A percentile compares a stretch with the other conserved stretches of the same genome.
These are phyloP conservation scores for Pichia terricola DNA, from an alignment of 1,139 yeast genomes.

Conservation along the genomic window DNA sequence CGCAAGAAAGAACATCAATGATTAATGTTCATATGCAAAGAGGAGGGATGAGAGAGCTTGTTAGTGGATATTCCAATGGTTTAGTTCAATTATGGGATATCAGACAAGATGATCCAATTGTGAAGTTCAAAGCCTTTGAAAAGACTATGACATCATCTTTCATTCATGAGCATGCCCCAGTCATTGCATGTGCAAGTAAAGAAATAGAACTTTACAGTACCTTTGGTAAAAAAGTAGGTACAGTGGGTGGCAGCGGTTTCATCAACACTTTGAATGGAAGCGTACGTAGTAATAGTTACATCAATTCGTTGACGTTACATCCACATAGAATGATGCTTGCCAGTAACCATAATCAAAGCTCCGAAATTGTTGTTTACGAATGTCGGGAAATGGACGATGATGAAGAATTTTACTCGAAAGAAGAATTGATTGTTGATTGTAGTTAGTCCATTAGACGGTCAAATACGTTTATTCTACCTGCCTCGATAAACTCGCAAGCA, in stretches of 20 bases:
- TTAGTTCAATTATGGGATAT: constrained; percentile 86
- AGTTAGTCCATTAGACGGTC: not conserved
- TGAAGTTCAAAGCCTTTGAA: constrained; percentile 51
- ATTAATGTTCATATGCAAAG: constrained; percentile 89
- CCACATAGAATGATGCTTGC: constrained; percentile 96
- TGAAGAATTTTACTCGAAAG: constrained; percentile 10
- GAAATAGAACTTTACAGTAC: constrained; percentile 83
- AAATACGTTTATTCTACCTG: too few relatives aligned
- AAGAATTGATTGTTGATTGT: constrained; percentile 10
- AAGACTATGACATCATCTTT: constrained; percentile 65
- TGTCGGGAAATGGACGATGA: constrained; percentile 29
- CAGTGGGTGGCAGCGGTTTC: constrained; percentile 36
- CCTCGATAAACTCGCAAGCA: too few relatives aligned
- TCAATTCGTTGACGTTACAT: constrained; percentile 68
- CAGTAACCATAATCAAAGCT: constrained; percentile 72
- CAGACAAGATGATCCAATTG: constrained; percentile 61
- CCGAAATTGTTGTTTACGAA: constrained; percentile 58
- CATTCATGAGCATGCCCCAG: constrained; percentile 94
- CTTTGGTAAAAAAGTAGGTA: constrained; percentile 60
- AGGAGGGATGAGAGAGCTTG: constrained; percentile 88
- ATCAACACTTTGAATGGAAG: constrained; percentile 30
- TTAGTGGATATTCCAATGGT: constrained; percentile 79
- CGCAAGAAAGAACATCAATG: constrained; percentile 43
- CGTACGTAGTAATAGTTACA: constrained; percentile 40
- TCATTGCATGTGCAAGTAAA: constrained; percentile 78